Evolutionary conservation across 805 yeast genomes (phyloP).

Genomic region (Lipomyces kockii): DNA sequence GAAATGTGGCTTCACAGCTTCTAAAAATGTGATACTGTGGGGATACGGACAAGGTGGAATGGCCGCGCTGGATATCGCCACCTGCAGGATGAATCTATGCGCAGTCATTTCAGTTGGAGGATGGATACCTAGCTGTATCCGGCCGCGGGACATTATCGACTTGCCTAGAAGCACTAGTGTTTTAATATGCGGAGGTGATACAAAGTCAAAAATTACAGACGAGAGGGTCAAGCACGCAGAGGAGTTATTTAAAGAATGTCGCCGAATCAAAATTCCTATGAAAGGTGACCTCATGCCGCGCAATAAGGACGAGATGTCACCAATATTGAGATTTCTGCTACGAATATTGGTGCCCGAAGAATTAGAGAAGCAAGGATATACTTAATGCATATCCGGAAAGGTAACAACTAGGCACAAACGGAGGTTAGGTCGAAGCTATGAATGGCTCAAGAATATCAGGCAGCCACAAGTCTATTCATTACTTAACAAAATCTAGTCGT

Average conservation of each 20-base stretch:
- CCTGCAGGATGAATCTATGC: slow-evolving; percentile 19
- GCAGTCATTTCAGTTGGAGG: slow-evolving; percentile 37
- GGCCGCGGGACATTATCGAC: slow-evolving; percentile 29
- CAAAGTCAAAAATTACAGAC: slow-evolving; percentile 21
- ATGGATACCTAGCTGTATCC: slow-evolving; percentile 29
- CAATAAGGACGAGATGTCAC: slow-evolving; percentile 36
- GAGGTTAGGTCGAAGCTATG: background rate
- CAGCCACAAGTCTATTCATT: no score
- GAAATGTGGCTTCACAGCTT: slow-evolving; percentile 32
- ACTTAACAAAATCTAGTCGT: background rate
- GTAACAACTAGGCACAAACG: background rate
- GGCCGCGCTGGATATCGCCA: slow-evolving; percentile 34
- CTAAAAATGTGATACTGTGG: slow-evolving; percentile 29
- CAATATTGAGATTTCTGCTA: slow-evolving; percentile 30
- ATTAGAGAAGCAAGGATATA: slow-evolving; percentile 20
- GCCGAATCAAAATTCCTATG: slow-evolving; percentile 25
- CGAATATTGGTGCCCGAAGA: slow-evolving; percentile 20
- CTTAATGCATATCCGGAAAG: background rate
- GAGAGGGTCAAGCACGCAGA: slow-evolving; percentile 22
- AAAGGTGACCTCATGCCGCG: slow-evolving; percentile 35
- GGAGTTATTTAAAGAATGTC: slow-evolving; percentile 27
- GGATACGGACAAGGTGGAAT: slow-evolving; percentile 38
- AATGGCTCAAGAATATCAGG: no score
- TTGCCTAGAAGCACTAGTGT: slow-evolving; percentile 30
- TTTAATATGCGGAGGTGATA: slow-evolving; percentile 33